Percentiles rank a stretch among this genome's conserved stretches.
These are phyloP conservation scores for Metschnikowia koreensis DNA, from an alignment of 805 yeast genomes.

Conservation along the genomic window DNA sequence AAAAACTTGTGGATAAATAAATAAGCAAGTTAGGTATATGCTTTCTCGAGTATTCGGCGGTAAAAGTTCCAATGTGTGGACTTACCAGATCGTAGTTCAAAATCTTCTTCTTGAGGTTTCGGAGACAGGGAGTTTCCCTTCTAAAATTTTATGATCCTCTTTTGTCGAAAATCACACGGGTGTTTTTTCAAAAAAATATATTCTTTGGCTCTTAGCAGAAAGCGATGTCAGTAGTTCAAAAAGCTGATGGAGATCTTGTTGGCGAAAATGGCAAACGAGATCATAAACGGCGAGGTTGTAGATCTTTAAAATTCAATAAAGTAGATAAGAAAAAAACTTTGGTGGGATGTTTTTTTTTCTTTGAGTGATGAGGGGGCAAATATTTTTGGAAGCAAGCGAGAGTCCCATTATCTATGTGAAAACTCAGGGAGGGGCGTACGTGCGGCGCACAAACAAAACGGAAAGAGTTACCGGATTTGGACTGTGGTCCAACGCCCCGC, in stretches of 20 bases:
- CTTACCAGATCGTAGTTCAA: no score
- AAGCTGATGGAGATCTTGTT: constrained; percentile 22
- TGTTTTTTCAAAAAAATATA: no score
- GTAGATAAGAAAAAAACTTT: neutral
- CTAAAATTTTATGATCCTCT: no score
- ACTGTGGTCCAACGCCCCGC: neutral
- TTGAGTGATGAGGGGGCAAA: neutral
- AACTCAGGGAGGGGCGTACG: constrained; percentile 1
- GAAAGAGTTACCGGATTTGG: constrained; percentile 2
- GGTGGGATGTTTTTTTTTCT: neutral
- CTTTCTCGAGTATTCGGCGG: neutral
- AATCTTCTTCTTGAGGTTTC: no score
- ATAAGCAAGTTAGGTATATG: neutral
- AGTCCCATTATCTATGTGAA: neutral
- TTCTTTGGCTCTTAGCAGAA: neutral
- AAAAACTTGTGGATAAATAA: neutral
- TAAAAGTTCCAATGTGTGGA: neutral
- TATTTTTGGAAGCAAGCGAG: neutral
- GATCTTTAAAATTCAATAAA: neutral
- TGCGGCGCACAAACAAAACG: constrained; percentile 3
- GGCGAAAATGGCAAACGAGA: constrained; percentile 16
- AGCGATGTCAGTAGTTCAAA: constrained; percentile 21
- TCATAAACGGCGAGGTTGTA: constrained; percentile 14
- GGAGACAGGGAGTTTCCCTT: no score
- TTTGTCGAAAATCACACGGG: neutral